Evolutionary conservation across 2,329 filamentous ascomycete genomes (phyloP).

Genomic region (Boeremia lycopersici): DNA sequence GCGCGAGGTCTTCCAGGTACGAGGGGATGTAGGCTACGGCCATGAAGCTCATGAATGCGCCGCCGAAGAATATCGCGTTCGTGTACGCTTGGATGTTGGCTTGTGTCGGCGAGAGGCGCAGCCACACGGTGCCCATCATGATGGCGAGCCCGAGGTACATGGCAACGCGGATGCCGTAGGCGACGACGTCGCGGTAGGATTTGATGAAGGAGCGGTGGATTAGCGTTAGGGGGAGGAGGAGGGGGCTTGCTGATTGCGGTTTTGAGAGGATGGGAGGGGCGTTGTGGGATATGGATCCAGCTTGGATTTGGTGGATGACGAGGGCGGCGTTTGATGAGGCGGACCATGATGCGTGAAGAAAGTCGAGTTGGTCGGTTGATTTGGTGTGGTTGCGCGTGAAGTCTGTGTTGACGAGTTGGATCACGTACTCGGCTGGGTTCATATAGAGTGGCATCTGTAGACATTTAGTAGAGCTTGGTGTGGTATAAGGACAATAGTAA

Average conservation of each 20-base stretch:
- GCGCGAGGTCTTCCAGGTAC: conserved; percentile 77
- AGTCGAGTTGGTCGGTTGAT: conserved; percentile 56
- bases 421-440: conserved; percentile 80
- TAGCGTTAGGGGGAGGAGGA: conserved; percentile 65
- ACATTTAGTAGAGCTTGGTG: background rate
- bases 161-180: conserved; percentile 78
- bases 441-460: conserved; percentile 69
- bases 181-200: conserved; percentile 81
- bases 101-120: conserved; percentile 72
- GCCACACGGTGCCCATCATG: conserved; percentile 88
- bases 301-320: conserved; percentile 34
- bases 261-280: background rate
- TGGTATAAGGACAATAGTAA: too few relatives aligned
- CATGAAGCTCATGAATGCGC: conserved; percentile 61
- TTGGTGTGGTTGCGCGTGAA: conserved; percentile 62
- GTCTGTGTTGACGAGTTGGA: conserved; percentile 80
- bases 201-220: conserved; percentile 83
- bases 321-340: conserved; percentile 51
- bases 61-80: conserved; percentile 72
- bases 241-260: conserved; percentile 48
- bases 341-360: conserved; percentile 63
- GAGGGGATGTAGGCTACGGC: conserved; percentile 80
- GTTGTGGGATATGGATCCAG: background rate
- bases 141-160: conserved; percentile 84
- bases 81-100: conserved; percentile 78